Evolutionary conservation across 1,284 basidiomycete genomes (phyloP).

Genomic region (Leccinum proximum): DNA sequence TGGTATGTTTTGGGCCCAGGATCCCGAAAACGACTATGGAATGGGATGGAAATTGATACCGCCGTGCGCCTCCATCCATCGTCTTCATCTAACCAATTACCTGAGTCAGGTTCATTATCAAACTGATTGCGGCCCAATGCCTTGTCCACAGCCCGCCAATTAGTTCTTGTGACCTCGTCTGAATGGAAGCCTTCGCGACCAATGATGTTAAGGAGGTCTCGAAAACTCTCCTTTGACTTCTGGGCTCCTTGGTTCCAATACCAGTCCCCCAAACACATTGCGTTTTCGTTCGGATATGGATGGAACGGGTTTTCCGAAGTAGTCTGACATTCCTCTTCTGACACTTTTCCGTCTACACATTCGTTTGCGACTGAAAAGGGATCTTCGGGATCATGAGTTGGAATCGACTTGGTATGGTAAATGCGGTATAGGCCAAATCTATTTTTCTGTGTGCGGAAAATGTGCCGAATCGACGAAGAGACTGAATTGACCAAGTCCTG

Average conservation of each 20-base stretch:
- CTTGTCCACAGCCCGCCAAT: conserved; percentile 1
- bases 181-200: not conserved
- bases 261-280: not conserved
- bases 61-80: not conserved
- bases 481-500: not conserved
- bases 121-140: not conserved
- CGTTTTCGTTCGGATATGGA: not conserved
- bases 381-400: not conserved
- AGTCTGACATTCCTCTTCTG: not conserved
- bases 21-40: not conserved
- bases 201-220: not conserved
- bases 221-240: not conserved
- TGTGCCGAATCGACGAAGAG: not conserved
- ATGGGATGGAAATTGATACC: not conserved
- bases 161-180: not conserved
- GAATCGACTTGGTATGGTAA: not conserved
- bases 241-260: not conserved
- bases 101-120: not conserved
- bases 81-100: not conserved
- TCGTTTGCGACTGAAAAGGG: not conserved
- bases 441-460: not conserved
- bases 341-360: not conserved
- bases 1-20: not conserved
- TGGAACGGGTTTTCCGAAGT: not conserved
- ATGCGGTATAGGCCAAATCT: not conserved